Conservation (phyloP, 1,139 yeast genomes). For the Insectozyma bohioensis region DNA sequence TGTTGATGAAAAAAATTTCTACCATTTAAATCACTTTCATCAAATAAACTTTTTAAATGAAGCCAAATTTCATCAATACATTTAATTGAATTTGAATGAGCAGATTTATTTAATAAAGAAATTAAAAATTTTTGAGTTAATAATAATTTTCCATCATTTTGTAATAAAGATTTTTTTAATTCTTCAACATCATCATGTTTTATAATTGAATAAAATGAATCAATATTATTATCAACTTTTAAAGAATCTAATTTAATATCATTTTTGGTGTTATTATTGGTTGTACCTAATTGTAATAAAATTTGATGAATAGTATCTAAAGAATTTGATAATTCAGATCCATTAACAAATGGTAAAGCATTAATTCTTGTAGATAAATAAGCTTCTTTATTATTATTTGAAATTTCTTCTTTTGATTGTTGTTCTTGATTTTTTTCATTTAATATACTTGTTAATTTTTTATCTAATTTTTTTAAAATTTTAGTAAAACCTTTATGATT, state of each 20-base stretch:
- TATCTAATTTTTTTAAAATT: conserved; percentile 87
- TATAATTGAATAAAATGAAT: conserved; percentile 28
- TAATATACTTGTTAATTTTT: conserved; percentile 51
- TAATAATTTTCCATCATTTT: no score
- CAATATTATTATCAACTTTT: conserved; percentile 5
- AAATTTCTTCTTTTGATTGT: conserved; percentile 23
- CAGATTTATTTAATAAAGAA: conserved; percentile 63
- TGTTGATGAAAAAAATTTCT: conserved; percentile 85
- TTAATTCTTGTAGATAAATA: conserved; percentile 70
- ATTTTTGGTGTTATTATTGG: conserved; percentile 18
- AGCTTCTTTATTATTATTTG: conserved; percentile 63
- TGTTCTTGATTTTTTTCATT: conserved; percentile 7
- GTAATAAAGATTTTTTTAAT: conserved; percentile 25
- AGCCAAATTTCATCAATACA: conserved; percentile 59
- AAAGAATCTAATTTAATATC: conserved; percentile 13
- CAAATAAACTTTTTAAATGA: conserved; percentile 32
- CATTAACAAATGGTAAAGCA: conserved; percentile 79
- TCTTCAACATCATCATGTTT: conserved; percentile 44
- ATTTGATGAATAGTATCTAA: conserved; percentile 57
- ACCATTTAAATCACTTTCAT: conserved; percentile 73
- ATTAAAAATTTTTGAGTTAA: conserved; percentile 44
- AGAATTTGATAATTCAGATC: conserved; percentile 52
- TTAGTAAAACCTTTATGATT: conserved; percentile 89
- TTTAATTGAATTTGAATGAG: conserved; percentile 46
- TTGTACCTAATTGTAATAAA: conserved; percentile 34